Percentiles rank a stretch among this genome's conserved stretches.
These are phyloP conservation scores for Cymbomonas tetramitiformis DNA, from an alignment of 139 green algal genomes.

Conservation along the genomic window DNA sequence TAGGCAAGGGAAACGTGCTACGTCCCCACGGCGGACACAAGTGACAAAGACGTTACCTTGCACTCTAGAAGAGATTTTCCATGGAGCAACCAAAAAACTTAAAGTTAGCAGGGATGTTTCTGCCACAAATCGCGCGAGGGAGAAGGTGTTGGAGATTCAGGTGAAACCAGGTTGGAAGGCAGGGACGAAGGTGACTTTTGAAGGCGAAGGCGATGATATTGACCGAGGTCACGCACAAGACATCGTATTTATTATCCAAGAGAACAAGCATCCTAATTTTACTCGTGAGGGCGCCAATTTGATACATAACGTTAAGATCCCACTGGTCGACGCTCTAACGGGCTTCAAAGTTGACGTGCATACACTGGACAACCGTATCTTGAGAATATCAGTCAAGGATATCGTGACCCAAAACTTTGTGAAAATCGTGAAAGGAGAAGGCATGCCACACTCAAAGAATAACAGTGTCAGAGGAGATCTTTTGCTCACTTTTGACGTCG, in stretches of 20 bases:
- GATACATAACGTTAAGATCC: slow-evolving; percentile 71
- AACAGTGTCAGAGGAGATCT: no score
- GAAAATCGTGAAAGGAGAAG: slow-evolving; percentile 62
- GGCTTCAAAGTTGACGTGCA: slow-evolving; percentile 62
- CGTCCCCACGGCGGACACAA: no score
- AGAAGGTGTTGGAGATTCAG: slow-evolving; percentile 74
- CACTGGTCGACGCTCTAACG: slow-evolving; percentile 73
- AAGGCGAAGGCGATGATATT: slow-evolving; percentile 65
- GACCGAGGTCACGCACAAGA: slow-evolving; percentile 74
- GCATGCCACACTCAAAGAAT: slow-evolving; percentile 82
- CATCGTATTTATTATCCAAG: slow-evolving; percentile 85
- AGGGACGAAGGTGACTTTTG: slow-evolving; percentile 83
- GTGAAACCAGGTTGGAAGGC: slow-evolving; percentile 89
- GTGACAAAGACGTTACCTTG: slow-evolving; percentile 50
- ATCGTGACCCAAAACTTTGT: slow-evolving; percentile 70
- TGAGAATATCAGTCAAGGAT: slow-evolving; percentile 51
- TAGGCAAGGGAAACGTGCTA: slow-evolving; percentile 16
- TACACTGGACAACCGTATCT: slow-evolving; percentile 68
- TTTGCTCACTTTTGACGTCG: no score
- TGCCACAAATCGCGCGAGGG: slow-evolving; percentile 29
- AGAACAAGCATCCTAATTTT: slow-evolving; percentile 80
- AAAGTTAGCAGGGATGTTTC: slow-evolving; percentile 40
- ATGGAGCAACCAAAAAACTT: slow-evolving; percentile 45
- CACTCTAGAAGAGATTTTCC: slow-evolving; percentile 57
- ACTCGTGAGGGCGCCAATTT: slow-evolving; percentile 80